Evolutionary conservation across 108 stramenopile genomes (phyloP), one percentile per base, ranked within the genome.

Genomic region (Discostella stelligeroides): DNA sequence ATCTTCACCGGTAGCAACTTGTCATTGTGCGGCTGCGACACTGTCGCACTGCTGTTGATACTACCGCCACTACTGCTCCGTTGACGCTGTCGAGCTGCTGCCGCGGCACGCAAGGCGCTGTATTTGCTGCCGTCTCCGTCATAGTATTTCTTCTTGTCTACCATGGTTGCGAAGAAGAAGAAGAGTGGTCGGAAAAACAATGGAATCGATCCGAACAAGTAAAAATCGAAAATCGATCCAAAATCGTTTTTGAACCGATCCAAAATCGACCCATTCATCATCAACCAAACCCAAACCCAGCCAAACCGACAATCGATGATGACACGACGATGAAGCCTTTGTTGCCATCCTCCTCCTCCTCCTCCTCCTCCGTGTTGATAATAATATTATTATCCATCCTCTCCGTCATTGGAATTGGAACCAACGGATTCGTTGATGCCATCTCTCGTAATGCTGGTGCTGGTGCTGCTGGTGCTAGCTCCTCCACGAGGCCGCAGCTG

Each of bases 401-500:
- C 13, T 18, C 53, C 11, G 21, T 51, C 12, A 39, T 53, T 23
- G 34, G n/a, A n/a, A n/a, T 53, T 27, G 53, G 65, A 18, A 51
- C 40, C 6, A n/a, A n/a, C n/a, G n/a, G n/a, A n/a, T n/a, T n/a
- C n/a, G 57, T 34, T 3, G 34, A 6, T 6, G 34, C 34, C 34
- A 34, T 34, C 6, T 34, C 34, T 34, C 34, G 13, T 28, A 30
- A 40, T 38, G 50, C 51, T 18, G 51, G 18, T 12, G 57, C 30
- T 30, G 37, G 23, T 38, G 50, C 51, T 18, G 51, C 13, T 12
- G 57, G 57, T 30, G 37, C 34, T 49, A 66, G 39, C 46, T 46
- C 53, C 20, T 37, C 28, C 25, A 18, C 68, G 7, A 55, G 68
- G 28, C 68, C 68, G 42, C 68, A 70, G 58, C 47, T 70, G 30